These are phyloP conservation scores for Tremella yokohamensis DNA, from an alignment of 768 basidiomycete species.

Conservation along the genomic window DNA sequence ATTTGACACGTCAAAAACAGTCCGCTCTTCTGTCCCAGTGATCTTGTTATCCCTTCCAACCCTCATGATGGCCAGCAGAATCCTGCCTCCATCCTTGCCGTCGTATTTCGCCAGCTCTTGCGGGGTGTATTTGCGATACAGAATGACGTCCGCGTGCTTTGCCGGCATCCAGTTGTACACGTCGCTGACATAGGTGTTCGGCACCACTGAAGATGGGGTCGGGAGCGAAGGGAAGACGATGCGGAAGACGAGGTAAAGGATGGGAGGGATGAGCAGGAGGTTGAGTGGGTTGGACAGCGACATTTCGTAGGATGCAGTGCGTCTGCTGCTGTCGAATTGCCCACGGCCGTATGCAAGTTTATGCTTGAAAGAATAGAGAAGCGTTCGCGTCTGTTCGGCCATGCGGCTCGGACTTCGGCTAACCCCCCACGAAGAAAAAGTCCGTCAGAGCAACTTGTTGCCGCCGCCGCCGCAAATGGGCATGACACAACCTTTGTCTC, in stretches of 20 bases:
- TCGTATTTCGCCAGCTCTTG: constrained; percentile 60
- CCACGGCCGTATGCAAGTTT: too few species aligned
- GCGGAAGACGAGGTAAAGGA: constrained; percentile 38
- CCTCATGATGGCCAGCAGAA: constrained; percentile 80
- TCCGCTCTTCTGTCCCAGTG: constrained; percentile 62
- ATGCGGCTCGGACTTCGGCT: too few species aligned
- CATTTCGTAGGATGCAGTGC: constrained; percentile 17
- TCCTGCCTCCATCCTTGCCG: constrained; percentile 63
- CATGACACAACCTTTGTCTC: background rate
- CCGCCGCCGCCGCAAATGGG: background rate
- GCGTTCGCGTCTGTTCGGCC: too few species aligned
- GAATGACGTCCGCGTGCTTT: constrained; percentile 69
- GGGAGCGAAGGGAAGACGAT: constrained; percentile 65
- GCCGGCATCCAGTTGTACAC: constrained; percentile 92
- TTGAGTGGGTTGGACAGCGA: constrained; percentile 42
- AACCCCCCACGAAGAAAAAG: background rate
- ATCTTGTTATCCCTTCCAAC: constrained; percentile 65
- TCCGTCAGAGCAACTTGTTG: background rate
- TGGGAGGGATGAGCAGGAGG: constrained; percentile 35
- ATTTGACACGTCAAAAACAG: constrained; percentile 86
- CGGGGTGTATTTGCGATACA: constrained; percentile 76
- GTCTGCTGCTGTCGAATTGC: background rate
- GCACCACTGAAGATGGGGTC: constrained; percentile 38
- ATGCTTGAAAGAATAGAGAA: too few species aligned
- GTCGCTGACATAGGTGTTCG: constrained; percentile 58